Percentiles rank a stretch among this genome's conserved stretches.
Conservation (phyloP, 2,329 filamentous ascomycete genomes). For the Chaetoscypha palmicola region DNA sequence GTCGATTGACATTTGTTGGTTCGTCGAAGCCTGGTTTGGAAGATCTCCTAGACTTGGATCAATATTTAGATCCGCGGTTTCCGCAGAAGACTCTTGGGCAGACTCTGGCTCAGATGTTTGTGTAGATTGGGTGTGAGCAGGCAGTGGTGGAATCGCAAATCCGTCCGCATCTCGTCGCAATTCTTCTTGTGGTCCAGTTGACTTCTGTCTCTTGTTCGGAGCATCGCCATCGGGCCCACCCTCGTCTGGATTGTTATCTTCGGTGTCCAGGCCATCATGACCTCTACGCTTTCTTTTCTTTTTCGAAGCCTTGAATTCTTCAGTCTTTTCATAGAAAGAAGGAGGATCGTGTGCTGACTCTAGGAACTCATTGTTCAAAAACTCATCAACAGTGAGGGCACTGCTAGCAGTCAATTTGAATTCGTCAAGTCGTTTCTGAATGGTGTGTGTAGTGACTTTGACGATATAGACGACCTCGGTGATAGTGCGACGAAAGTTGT, state of each 20-base stretch:
- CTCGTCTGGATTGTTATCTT: constrained; percentile 25
- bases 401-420: constrained; percentile 84
- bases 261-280: constrained; percentile 3
- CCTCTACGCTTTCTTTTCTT: constrained; percentile 32
- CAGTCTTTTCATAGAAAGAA: constrained; percentile 63
- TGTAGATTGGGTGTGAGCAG: constrained; percentile 20
- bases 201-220: constrained; percentile 22
- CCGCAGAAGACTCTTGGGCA: neutral
- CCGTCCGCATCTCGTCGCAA: constrained; percentile 57
- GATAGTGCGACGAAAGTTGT: constrained; percentile 90
- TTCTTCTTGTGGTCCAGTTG: constrained; percentile 22
- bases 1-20: constrained; percentile 6
- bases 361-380: constrained; percentile 63
- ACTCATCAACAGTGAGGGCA: constrained; percentile 79
- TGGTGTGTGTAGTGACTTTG: constrained; percentile 90
- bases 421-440: constrained; percentile 84
- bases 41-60: constrained; percentile 10
- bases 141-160: constrained; percentile 55
- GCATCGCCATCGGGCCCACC: constrained; percentile 10
- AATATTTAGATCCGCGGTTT: constrained; percentile 2
- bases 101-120: neutral
- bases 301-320: constrained; percentile 49
- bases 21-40: neutral
- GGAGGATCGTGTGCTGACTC: constrained; percentile 77
- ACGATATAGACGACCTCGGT: constrained; percentile 97